phyloP scores from a whole-genome alignment of 192 early-diverging fungal species.

The Glomus cerebriforme region DNA sequence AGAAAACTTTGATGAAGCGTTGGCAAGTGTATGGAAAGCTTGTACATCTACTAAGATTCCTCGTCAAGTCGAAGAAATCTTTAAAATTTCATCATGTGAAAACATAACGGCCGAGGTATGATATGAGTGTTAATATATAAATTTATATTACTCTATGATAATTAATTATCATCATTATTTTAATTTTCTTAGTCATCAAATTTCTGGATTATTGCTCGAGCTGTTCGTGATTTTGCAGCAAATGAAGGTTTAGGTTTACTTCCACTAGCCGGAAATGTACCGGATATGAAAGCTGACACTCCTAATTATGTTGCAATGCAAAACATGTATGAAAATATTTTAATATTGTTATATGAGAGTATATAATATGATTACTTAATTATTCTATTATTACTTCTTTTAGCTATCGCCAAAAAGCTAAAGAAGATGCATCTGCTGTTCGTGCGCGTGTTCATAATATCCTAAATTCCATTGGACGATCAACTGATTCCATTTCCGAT shows the following conservation, averaged over 20 bases:
- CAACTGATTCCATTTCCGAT: slow-evolving; percentile 57
- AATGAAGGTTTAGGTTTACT: slow-evolving; percentile 71
- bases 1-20: slow-evolving; percentile 91
- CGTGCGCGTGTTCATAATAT: slow-evolving; percentile 48
- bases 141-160: not conserved
- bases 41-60: slow-evolving; percentile 59
- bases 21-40: slow-evolving; percentile 63
- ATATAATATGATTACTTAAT: not conserved
- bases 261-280: slow-evolving; percentile 83
- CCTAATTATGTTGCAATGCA: slow-evolving; percentile 82
- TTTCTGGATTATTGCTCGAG: slow-evolving; percentile 88
- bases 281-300: slow-evolving; percentile 98
- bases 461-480: slow-evolving; percentile 48
- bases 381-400: not conserved
- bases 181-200: slow-evolving; percentile 49
- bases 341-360: not conserved
- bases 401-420: slow-evolving; percentile 81
- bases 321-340: slow-evolving; percentile 52
- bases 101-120: slow-evolving; percentile 57
- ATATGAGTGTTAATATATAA: not conserved
- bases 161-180: slow-evolving; percentile 11
- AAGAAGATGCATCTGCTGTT: slow-evolving; percentile 61
- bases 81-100: slow-evolving; percentile 55
- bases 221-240: slow-evolving; percentile 76
- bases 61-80: slow-evolving; percentile 48